These are phyloP conservation scores for Boletus tomentosulus DNA, from an alignment of 768 basidiomycete species.

Conservation along the genomic window DNA sequence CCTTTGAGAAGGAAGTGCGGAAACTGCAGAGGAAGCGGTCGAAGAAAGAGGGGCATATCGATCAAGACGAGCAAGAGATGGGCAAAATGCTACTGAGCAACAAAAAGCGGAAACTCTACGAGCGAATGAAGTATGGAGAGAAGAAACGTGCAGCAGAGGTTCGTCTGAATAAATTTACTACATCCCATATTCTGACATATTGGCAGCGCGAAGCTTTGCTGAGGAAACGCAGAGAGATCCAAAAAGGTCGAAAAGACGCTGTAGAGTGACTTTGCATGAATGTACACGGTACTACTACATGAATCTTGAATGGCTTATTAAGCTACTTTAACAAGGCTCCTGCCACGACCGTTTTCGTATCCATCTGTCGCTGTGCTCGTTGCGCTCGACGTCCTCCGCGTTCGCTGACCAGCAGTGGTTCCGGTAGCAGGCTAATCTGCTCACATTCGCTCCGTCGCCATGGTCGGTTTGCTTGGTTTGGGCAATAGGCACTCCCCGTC, in stretches of 20 bases:
- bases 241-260: conserved; percentile 37
- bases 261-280: conserved; percentile 15
- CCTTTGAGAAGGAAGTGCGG: conserved; percentile 73
- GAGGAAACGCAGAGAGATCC: conserved; percentile 51
- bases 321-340: conserved; percentile 4
- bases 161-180: conserved; percentile 25
- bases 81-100: conserved; percentile 98
- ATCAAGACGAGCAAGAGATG: conserved; percentile 69
- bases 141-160: conserved; percentile 78
- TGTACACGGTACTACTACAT: background rate
- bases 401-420: background rate
- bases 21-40: conserved; percentile 47
- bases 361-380: conserved; percentile 3
- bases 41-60: conserved; percentile 33
- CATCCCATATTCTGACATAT: conserved; percentile 8
- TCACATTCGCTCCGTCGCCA: conserved; percentile 9
- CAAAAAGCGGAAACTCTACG: conserved; percentile 89
- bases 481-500: conserved; percentile 34
- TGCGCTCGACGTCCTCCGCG: conserved; percentile 1
- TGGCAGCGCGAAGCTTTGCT: conserved; percentile 58
- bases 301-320: conserved; percentile 1
- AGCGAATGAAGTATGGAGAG: conserved; percentile 87
- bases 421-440: background rate
- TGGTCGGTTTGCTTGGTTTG: conserved; percentile 39
- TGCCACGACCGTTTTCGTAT: conserved; percentile 8